Base-by-base conservation (phyloP, 495 filamentous ascomycete genomes). In the Hyaloscypha bicolor region DNA sequence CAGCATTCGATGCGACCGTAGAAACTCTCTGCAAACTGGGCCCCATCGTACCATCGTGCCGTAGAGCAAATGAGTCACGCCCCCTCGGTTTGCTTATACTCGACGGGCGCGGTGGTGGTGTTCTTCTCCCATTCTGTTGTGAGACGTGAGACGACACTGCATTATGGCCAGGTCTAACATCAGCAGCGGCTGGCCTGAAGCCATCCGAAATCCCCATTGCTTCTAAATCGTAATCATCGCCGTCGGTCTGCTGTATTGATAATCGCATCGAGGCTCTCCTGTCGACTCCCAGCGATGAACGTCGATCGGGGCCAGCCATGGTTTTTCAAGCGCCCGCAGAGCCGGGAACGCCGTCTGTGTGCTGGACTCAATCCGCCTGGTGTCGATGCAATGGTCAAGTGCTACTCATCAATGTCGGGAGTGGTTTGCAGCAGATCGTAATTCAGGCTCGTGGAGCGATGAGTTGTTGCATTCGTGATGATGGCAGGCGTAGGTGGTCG, bases 81-180 rank as follows among this genome's bases (percentile, higher is more conserved):
- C 74, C 73, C 30, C 70, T 76, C 21, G 79, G 75, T 65, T 87
- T 87, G 16, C 78, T 67, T n/a, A 76, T 76, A 71, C 80, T 84
- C 22, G 82, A 81, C 6, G 81, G 80, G 45, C 79, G 75, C 57
- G 73, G 74, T 45, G 78, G 72, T 62, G 77, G 70, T 12, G 45
- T 66, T 33, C 51, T 55, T 32, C 53, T 71, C 14, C 73, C 65
- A 3, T 76, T 69, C 14, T 72, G 63, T 56, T 62, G 59, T 21
- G 53, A 56, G 32, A 48, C 60, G 42, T 19, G 42, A 71, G 39
- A 70, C 52, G 51, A 55, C 64, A 32, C 73, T 71, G 57, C 62
- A 56, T 12, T 74, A 33, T 64, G 66, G 45, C 42, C 67, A 30
- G 19, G 57, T 25, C n/a, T 69, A 58, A 21, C 72, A 56, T 56